Evolutionary conservation across 2,329 filamentous ascomycete species (phyloP), one percentile per base, ranked within the genome.

Genomic region (Fusarium pseudonygamai): DNA sequence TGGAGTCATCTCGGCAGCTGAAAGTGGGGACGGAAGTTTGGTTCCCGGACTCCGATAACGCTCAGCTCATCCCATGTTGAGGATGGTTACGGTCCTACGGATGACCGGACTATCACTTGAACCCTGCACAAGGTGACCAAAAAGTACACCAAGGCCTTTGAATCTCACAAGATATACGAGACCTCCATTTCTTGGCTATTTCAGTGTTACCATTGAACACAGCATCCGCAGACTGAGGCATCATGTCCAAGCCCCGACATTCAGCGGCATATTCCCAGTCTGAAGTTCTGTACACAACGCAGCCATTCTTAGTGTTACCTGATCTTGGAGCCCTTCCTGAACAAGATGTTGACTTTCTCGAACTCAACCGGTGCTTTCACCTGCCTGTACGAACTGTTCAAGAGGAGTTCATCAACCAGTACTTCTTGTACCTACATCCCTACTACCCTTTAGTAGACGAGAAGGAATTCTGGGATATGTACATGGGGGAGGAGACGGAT

Each of bases 401-500:
- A 9, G 66, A 68, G 16, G 66, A 68, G 24, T 68, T 68, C 16
- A 56, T 69, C 22, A 56, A 69, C 24, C 66, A 68, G 14, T 68
- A 68, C 3, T 68, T 68, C n/a, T 14, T 69, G 3, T 75, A 74
- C 16, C 16, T 75, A 8, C 72, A 74, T 22, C 68, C 72, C 0
- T 75, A 71, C 46, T 72, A 72, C n/a, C 66, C 71, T 9, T 6
- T 60, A 8, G 61, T 74, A 10, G 47, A 74, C 4, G 71, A 74
- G 34, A 55, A 59, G 5, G 57, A 74, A 5, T 74, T 74, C 13
- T 74, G 71, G 71, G 45, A 71, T 16, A 61, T 74, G 71, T 74
- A 74, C 16, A n/a, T 65, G 15, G 24, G 26, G 1, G 12, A 34
- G 22, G n/a, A 40, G 28, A 26, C 15, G 4, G n/a, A 22, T 7